Evolutionary conservation across 257 asterid genomes (phyloP).

Genomic region (Galeopsis tetrahit): DNA sequence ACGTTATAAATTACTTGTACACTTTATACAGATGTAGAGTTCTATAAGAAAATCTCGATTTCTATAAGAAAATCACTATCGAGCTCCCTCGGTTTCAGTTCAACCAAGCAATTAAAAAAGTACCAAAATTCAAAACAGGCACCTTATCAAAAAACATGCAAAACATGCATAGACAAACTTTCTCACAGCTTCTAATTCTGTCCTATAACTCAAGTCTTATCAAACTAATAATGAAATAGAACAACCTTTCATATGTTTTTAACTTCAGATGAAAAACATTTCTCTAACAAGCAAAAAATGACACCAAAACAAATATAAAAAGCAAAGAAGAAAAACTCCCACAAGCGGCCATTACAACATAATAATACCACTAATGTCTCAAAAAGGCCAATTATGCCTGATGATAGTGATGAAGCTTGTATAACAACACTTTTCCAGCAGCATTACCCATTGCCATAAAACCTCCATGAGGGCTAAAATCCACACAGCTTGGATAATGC

Average conservation of each 20-base stretch:
- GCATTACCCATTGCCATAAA: conserved; percentile 90
- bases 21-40: too few species aligned
- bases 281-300: not conserved
- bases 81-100: not conserved
- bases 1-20: too few species aligned
- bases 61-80: too few species aligned
- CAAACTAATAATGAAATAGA: not conserved
- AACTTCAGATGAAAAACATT: not conserved
- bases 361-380: not conserved
- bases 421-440: conserved; percentile 74
- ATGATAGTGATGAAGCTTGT: conserved; percentile 90
- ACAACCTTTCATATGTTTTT: not conserved
- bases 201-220: not conserved
- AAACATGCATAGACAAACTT: not conserved
- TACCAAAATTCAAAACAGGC: not conserved
- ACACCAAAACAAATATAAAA: not conserved
- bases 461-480: conserved; percentile 94
- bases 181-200: not conserved
- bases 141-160: not conserved
- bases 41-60: too few species aligned
- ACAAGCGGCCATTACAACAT: not conserved
- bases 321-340: not conserved
- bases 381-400: conserved; percentile 50
- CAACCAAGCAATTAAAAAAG: not conserved
- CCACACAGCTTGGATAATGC: conserved; percentile 72